phyloP scores from a whole-genome alignment of 2,329 filamentous ascomycete genomes.

The Xylaria sp. region DNA sequence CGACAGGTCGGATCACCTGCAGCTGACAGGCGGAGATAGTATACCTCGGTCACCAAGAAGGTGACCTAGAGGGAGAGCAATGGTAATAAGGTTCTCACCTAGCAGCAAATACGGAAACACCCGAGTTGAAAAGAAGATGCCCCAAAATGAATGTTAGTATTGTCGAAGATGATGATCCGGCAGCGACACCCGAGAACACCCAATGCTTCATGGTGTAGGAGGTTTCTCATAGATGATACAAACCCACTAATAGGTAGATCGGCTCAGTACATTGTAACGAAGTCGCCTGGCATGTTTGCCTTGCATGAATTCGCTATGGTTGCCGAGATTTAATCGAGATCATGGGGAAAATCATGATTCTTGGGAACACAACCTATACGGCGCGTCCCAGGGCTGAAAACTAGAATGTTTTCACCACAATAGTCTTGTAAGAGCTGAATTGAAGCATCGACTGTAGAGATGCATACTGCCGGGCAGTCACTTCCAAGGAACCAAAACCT shows the following conservation, averaged over 20 bases:
- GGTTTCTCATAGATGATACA: constrained; percentile 18
- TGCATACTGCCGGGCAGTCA: constrained; percentile 39
- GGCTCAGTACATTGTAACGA: constrained; percentile 20
- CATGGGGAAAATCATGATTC: constrained; percentile 30
- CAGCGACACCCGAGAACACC: not conserved
- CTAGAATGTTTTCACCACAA: constrained; percentile 12
- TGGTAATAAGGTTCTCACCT: not conserved
- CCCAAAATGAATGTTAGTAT: not conserved
- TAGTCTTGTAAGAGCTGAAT: constrained; percentile 18
- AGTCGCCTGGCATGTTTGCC: constrained; percentile 14
- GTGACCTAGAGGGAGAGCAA: not conserved
- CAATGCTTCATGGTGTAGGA: constrained; percentile 17
- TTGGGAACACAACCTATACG: constrained; percentile 31
- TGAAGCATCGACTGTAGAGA: constrained; percentile 27
- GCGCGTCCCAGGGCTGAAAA: not conserved
- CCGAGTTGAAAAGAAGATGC: not conserved
- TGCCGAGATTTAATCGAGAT: constrained; percentile 23
- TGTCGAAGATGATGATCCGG: not conserved
- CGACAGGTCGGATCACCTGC: constrained; percentile 43
- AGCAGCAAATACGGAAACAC: not conserved
- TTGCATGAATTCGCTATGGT: constrained; percentile 12
- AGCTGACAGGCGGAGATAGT: constrained; percentile 29
- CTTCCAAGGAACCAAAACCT: constrained; percentile 40
- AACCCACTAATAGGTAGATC: not conserved
- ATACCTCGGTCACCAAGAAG: constrained; percentile 3